Percentiles rank a stretch among this genome's conserved stretches.
Evolutionary conservation across 202 grass and related monocot species (phyloP).

Genomic region (Zizania palustris): DNA sequence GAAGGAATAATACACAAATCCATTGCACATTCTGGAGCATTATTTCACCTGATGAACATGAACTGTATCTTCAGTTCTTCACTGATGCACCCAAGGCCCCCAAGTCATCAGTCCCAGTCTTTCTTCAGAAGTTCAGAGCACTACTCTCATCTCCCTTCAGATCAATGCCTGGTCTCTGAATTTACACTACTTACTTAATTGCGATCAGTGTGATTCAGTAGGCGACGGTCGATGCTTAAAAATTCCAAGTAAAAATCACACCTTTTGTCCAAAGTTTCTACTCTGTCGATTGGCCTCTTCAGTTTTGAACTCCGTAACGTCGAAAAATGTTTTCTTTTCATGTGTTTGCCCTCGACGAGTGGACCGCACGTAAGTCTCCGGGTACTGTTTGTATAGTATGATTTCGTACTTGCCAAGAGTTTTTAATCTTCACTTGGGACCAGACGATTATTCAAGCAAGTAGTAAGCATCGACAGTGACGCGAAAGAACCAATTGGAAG

Average conservation of each 20-base stretch:
- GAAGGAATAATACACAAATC: not conserved
- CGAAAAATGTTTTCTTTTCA: constrained; percentile 19
- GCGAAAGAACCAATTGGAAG: not conserved
- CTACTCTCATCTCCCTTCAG: not conserved
- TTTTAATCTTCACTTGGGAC: not conserved
- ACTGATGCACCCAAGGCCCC: no score
- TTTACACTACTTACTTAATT: not conserved
- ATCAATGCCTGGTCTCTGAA: not conserved
- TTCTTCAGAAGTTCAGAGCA: not conserved
- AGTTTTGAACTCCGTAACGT: constrained; percentile 8
- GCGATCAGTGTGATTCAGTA: no score
- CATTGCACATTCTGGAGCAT: no score
- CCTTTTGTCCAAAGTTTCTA: constrained; percentile 27
- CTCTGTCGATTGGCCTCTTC: constrained; percentile 12
- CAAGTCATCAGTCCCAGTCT: not conserved
- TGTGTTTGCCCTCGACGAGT: not conserved
- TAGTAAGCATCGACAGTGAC: constrained; percentile 1
- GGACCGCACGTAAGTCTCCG: not conserved
- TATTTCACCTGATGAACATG: no score
- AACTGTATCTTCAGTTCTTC: no score
- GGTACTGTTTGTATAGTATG: not conserved
- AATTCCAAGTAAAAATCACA: not conserved
- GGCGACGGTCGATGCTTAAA: not conserved
- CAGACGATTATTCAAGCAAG: constrained; percentile 10
- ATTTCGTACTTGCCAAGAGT: not conserved